Evolutionary conservation across 306 rosid genomes (phyloP), one percentile per base, ranked within the genome.

Genomic region (Castanospermum australe): DNA sequence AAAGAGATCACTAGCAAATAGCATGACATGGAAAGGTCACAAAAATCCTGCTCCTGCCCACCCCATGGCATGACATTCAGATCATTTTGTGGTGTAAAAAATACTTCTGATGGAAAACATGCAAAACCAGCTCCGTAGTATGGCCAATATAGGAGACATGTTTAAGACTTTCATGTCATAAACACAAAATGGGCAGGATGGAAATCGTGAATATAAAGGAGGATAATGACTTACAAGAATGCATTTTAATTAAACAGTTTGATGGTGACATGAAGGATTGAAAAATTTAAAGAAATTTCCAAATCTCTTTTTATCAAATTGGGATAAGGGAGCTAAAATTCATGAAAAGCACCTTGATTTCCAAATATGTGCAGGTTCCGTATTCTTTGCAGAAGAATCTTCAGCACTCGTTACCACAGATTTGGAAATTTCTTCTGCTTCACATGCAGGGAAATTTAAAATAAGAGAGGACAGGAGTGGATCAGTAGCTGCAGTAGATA

Each of bases 381-480:
- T 38, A 71, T 71, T 88, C 82, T 89, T 88, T 45, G 90, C 33
- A 36, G 97, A 85, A 52, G 85, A 70, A 52, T 91, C 97, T 81
- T 90, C 97, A 42, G 87, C 75, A 78, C 69, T 73, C 57, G 90
- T 80, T 22, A 88, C 89, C 78, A 90, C 90, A 78, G 99, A 93
- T 81, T 91, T 93, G 57, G 99, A 91, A 73, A 91, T 91, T 71
- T 96, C 99, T 84, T 91, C 98, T 2, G 89, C 89, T 85, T 92
- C 99, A 36, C 96, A 85, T 35, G 93, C 86, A 73, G 97, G 99
- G 79, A 82, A 90, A 77, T 93, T 93, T 70, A 93, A 89, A 59
- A 94, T 91, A 75, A 96, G 96, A 1, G 99, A 96, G 15, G 98
- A 93, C 8, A 96, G 78, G 77, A 96, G 85, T 21, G 97, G 99